Evolutionary conservation across 2,329 filamentous ascomycete genomes (phyloP).

Genomic region (Botrytis tulipae): DNA sequence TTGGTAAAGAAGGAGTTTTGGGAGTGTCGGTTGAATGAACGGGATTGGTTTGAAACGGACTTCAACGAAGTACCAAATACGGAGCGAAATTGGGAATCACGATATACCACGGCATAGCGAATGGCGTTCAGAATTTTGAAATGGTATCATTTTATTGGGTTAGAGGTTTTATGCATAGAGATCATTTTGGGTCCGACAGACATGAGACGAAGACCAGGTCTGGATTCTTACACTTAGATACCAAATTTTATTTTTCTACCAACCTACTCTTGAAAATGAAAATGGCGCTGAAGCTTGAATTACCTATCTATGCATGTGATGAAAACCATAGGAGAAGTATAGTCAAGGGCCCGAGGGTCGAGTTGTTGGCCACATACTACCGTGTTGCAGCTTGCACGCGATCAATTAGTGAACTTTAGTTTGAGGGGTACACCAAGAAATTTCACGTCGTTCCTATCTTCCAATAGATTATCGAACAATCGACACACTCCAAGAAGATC

Average conservation of each 20-base stretch:
- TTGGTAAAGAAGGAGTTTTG: slow-evolving; percentile 30
- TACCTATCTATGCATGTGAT: background rate
- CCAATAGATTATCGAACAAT: background rate
- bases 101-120: slow-evolving; percentile 16
- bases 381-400: background rate
- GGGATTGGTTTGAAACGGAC: background rate
- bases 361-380: background rate
- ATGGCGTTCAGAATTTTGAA: slow-evolving; percentile 1
- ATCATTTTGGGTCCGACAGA: background rate
- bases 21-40: background rate
- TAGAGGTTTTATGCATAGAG: background rate
- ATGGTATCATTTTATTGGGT: background rate
- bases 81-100: background rate
- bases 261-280: background rate
- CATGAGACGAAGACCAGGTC: background rate
- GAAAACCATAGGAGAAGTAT: background rate
- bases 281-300: background rate
- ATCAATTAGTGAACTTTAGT: background rate
- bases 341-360: background rate
- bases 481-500: background rate
- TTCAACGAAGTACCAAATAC: background rate
- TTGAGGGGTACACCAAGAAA: background rate
- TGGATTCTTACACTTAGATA: background rate
- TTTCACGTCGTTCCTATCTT: background rate
- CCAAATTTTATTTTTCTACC: background rate